Base-by-base conservation (phyloP, 768 basidiomycete species). In the Termitomyces sp. region DNA sequence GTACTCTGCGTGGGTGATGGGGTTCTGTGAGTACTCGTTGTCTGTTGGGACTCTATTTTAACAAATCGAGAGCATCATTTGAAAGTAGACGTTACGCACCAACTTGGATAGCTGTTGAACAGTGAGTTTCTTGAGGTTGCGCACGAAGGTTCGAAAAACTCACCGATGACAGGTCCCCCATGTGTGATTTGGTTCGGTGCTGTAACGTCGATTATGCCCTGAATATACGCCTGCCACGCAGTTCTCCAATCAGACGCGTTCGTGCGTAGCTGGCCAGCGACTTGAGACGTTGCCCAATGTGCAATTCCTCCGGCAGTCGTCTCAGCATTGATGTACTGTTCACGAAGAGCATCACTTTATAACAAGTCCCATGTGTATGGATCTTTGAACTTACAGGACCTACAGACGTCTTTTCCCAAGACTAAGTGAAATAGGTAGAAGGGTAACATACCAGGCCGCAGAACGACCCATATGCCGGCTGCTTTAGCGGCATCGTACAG, bases 91-190 rank as follows among this genome's bases (percentile, higher is more conserved):
- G 20, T 50, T 10, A 42, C 60, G 46, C 58, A 85, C 83, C 85
- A 39, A 86, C 64, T 68, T 87, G 85, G 0, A 85, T 74, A 14
- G 82, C 84, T 84, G 61, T 40, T 6, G 2, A 18, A 40, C 13
- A 1, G 5, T 58, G 1, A 46, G 32, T 22, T n/a, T 36, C 37
- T 26, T 5, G 30, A 1, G n/a, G 22, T 39, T 26, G 20, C 12
- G 0, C 12, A 13, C 2, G 7, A 16, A 39, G 22, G 45, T 27
- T 7, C 12, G 20, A 34, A 24, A 18, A 5, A 68, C 82, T 40
- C 59, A 85, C 87, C 85, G 47, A 91, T 87, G 20, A 93, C 83
- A 22, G 91, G 88, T 13, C 91, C 91, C 22, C 88, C 90, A 13
- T 77, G 69, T 10, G 77, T 84, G 47, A 93, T 84, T 65, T 93